Conservation (phyloP, 2,329 filamentous ascomycete genomes). For the Aspergillus brasiliensis region DNA sequence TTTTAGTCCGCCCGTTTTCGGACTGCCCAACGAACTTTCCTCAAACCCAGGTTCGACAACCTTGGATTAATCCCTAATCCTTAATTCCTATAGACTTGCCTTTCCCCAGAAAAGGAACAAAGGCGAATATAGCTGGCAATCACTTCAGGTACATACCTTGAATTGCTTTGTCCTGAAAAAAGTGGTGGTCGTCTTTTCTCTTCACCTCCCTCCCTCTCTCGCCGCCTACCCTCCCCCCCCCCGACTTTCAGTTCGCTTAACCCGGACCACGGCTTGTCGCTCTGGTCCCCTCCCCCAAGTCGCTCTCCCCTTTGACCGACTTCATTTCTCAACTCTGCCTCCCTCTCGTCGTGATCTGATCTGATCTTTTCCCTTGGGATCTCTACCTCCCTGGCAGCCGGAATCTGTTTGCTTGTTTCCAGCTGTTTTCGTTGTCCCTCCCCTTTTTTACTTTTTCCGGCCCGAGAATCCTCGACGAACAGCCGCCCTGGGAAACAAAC, state of each 20-base stretch:
- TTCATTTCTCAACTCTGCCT: slow-evolving; percentile 4
- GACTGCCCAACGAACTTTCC: slow-evolving; percentile 12
- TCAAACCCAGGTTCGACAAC: slow-evolving; percentile 7
- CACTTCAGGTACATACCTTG: slow-evolving; percentile 18
- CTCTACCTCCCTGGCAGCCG: slow-evolving; percentile 1
- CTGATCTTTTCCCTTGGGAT: slow-evolving; percentile 2
- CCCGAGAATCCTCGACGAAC: slow-evolving; percentile 4
- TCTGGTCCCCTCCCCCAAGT: slow-evolving; percentile 14
- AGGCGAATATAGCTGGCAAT: slow-evolving; percentile 2
- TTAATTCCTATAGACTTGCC: slow-evolving; percentile 5
- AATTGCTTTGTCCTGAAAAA: slow-evolving; percentile 24
- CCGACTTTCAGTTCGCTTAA: slow-evolving; percentile 20
- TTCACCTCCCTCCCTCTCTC: too few species aligned
- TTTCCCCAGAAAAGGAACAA: slow-evolving; percentile 5
- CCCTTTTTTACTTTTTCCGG: slow-evolving; percentile 14
- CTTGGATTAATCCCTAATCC: slow-evolving; percentile 3
- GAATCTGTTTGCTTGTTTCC: slow-evolving; percentile 5
- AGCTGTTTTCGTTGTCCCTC: slow-evolving; percentile 13
- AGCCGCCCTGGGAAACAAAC: slow-evolving; percentile 17
- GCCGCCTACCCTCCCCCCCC: too few species aligned
- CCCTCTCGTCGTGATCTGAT: slow-evolving; percentile 7
- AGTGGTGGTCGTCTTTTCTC: slow-evolving; percentile 17
- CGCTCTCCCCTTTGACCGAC: slow-evolving; percentile 12
- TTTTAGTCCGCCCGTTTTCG: slow-evolving; percentile 21
- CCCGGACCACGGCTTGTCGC: slow-evolving; percentile 10